Percentiles rank a stretch among this genome's conserved stretches.
phyloP scores from a whole-genome alignment of 768 basidiomycete genomes.

The Paxillus rubicundulus region DNA sequence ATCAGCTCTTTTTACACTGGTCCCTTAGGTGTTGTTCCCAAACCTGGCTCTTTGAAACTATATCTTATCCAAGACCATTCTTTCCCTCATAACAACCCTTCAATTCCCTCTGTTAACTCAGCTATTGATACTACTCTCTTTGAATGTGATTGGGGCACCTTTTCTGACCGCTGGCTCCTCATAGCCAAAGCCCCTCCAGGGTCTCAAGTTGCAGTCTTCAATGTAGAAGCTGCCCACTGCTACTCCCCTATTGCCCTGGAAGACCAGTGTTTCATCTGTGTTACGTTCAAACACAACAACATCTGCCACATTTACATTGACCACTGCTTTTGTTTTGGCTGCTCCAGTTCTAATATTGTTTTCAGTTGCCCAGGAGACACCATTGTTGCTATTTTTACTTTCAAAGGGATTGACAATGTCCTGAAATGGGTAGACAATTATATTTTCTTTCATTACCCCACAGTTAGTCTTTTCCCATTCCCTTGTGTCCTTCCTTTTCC shows the following conservation, averaged over 20 bases:
- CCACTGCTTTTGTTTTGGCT: constrained; percentile 20
- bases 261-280: not conserved
- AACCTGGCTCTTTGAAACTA: constrained; percentile 32
- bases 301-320: constrained; percentile 6
- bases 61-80: constrained; percentile 37
- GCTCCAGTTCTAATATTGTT: constrained; percentile 23
- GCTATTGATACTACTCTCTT: no score
- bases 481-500: no score
- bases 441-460: constrained; percentile 27
- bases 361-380: constrained; percentile 35
- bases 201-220: constrained; percentile 39
- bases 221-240: constrained; percentile 40
- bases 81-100: no score
- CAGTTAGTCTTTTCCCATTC: no score
- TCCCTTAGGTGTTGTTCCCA: constrained; percentile 40
- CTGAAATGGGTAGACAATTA: constrained; percentile 41
- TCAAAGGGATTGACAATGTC: constrained; percentile 13
- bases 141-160: constrained; percentile 6
- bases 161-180: constrained; percentile 16
- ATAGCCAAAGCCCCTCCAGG: no score
- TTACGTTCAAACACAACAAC: not conserved
- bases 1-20: constrained; percentile 43
- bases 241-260: constrained; percentile 29
- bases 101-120: not conserved
- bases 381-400: constrained; percentile 20